Base-by-base conservation (phyloP, 768 basidiomycete genomes). In the Amanita rimosa region DNA sequence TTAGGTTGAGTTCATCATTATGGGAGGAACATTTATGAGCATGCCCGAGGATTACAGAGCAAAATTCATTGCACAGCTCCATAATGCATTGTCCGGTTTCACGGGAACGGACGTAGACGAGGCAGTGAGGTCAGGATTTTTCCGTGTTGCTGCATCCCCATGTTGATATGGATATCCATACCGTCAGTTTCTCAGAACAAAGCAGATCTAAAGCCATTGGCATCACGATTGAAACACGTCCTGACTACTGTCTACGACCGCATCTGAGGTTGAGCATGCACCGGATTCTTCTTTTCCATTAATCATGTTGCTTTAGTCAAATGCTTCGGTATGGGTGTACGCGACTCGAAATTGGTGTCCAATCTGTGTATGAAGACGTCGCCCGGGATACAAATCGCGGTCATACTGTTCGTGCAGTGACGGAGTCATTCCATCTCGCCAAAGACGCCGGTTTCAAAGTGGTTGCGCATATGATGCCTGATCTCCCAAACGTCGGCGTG, bases 11-110 rank as follows among this genome's bases (percentile, higher is more conserved):
- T 86, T 83, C 56, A 97, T 96, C 54, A 75, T 95, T 53, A 97
- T 97, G 96, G 96, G 96, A 19, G 96, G 96, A 39, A 99, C 96
- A 9, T 99, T 99, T 65, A 97, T 99, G 93, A 97, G 94, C 60
- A 95, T 97, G 86, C 88, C 94, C 33, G 93, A 98, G 63, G 89
- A 92, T 39, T 98, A 99, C 62, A 79, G 96, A 52, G 81, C 79
- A 52, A 83, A 87, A 54, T 99, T 99, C 55, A 77, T 98, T 48
- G 93, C 95, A 1, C 94, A 97, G 53, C 72, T 99, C 48, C 96
- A 98, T 63, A 98, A 98, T 63, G 95, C 96, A 1, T 70, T 99
- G 4, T 93, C 90, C 13, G 96, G 96, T 0, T 94, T 88, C 60
- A 97, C 94, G 1, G 92, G 92, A 1, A 75, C 79, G 1, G 85